phyloP scores from a whole-genome alignment of 2,329 filamentous ascomycete genomes.

The Alternaria novae-zelandiae region DNA sequence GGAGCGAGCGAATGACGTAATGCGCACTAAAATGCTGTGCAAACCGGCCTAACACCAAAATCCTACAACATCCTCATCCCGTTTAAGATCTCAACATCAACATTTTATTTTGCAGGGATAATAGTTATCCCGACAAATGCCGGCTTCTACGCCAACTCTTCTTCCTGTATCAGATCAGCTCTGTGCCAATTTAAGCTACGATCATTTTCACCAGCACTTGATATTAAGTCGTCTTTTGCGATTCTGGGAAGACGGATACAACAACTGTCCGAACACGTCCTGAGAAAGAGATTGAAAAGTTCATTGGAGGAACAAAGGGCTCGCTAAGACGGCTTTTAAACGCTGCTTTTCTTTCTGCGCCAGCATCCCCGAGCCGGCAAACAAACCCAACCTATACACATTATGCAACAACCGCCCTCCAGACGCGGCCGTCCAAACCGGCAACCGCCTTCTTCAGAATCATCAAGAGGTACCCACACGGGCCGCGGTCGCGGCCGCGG shows the following conservation, averaged over 20 bases:
- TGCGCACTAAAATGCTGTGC: background rate
- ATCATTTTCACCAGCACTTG: background rate
- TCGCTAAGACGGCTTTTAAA: background rate
- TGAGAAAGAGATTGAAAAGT: background rate
- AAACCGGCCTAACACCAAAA: background rate
- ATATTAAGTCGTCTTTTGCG: background rate
- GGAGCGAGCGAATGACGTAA: slow-evolving; percentile 4
- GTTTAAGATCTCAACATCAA: background rate
- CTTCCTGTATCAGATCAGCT: background rate
- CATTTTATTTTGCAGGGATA: background rate
- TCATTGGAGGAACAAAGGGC: background rate
- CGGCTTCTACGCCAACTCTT: background rate
- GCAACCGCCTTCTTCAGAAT: slow-evolving; percentile 24
- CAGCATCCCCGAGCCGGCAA: background rate
- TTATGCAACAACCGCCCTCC: background rate
- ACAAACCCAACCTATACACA: background rate
- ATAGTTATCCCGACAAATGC: background rate
- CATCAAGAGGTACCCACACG: slow-evolving; percentile 5
- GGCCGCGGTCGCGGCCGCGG: background rate
- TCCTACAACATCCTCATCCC: background rate
- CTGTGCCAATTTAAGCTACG: no score
- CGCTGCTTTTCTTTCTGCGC: background rate
- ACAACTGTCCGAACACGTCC: background rate
- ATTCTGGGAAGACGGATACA: background rate
- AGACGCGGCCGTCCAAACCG: slow-evolving; percentile 37